Conservation (phyloP, 2,329 filamentous ascomycete genomes). For the Penicillium sp. region DNA sequence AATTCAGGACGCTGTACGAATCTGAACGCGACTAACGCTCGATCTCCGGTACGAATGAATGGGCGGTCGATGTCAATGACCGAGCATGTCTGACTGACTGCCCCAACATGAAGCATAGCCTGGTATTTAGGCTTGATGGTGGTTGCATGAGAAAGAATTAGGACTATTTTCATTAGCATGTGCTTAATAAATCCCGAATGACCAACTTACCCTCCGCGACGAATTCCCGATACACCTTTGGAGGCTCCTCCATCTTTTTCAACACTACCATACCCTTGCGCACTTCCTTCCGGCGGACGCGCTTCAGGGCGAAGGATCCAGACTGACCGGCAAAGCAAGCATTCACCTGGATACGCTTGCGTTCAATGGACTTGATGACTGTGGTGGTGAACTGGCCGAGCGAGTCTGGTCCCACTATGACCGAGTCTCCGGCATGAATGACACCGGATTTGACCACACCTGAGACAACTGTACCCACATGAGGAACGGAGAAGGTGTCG, state of each 20-base stretch:
- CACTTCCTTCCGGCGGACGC: conserved; percentile 85
- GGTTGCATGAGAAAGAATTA: conserved; percentile 92
- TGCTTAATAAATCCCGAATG: background rate
- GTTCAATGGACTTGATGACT: conserved; percentile 86
- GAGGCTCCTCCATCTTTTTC: conserved; percentile 73
- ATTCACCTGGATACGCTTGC: conserved; percentile 86
- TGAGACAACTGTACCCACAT: conserved; percentile 92
- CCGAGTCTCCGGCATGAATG: conserved; percentile 83
- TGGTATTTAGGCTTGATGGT: conserved; percentile 97
- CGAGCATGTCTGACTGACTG: conserved; percentile 90
- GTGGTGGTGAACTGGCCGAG: conserved; percentile 87
- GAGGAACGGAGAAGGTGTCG: conserved; percentile 96
- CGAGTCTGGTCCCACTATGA: conserved; percentile 86
- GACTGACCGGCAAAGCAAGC: conserved; percentile 89
- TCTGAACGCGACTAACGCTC: conserved; percentile 89
- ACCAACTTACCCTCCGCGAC: conserved; percentile 66
- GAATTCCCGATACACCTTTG: conserved; percentile 74
- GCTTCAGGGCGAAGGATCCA: conserved; percentile 85
- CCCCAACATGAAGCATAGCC: conserved; percentile 95
- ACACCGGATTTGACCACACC: conserved; percentile 88
- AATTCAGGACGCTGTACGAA: conserved; percentile 96
- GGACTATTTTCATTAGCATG: conserved; percentile 53
- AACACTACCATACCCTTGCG: conserved; percentile 98
- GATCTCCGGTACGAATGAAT: conserved; percentile 89
- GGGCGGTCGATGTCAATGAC: conserved; percentile 98